Evolutionary conservation across 2,329 filamentous ascomycete genomes (phyloP).

Genomic region (Dothistroma septosporum): DNA sequence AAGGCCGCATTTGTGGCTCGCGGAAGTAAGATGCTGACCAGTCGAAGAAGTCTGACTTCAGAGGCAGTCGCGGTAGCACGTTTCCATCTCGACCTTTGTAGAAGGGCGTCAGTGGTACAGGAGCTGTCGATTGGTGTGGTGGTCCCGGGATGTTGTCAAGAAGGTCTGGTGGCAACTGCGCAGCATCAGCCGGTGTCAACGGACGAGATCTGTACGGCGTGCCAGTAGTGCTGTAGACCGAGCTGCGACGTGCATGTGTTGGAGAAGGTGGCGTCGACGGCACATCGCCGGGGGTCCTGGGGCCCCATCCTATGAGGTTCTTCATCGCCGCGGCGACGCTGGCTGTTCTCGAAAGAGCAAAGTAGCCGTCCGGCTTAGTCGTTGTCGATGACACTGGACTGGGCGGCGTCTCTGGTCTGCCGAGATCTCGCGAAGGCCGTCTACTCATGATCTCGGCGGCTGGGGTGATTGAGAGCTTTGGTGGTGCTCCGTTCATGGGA

Average conservation of each 20-base stretch:
- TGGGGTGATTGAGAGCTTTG: constrained; percentile 6
- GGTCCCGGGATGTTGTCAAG: constrained; percentile 52
- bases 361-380: constrained; percentile 55
- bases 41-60: constrained; percentile 80
- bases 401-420: constrained; percentile 42
- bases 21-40: constrained; percentile 98
- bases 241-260: constrained; percentile 25
- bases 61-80: constrained; percentile 62
- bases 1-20: constrained; percentile 95
- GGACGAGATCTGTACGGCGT: constrained; percentile 43
- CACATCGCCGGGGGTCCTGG: constrained; percentile 24
- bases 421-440: constrained; percentile 48
- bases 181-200: constrained; percentile 31
- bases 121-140: constrained; percentile 65
- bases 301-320: constrained; percentile 49
- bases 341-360: constrained; percentile 60
- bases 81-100: constrained; percentile 62
- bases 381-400: constrained; percentile 45
- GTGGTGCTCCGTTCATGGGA: constrained; percentile 28
- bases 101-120: constrained; percentile 72
- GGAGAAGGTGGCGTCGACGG: constrained; percentile 27
- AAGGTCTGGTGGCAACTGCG: constrained; percentile 63
- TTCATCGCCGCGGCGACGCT: constrained; percentile 63
- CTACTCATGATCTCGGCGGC: constrained; percentile 24
- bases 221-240: constrained; percentile 16